phyloP scores from a whole-genome alignment of 2,329 filamentous ascomycete genomes.

The Stagonosporopsis tanaceti region DNA sequence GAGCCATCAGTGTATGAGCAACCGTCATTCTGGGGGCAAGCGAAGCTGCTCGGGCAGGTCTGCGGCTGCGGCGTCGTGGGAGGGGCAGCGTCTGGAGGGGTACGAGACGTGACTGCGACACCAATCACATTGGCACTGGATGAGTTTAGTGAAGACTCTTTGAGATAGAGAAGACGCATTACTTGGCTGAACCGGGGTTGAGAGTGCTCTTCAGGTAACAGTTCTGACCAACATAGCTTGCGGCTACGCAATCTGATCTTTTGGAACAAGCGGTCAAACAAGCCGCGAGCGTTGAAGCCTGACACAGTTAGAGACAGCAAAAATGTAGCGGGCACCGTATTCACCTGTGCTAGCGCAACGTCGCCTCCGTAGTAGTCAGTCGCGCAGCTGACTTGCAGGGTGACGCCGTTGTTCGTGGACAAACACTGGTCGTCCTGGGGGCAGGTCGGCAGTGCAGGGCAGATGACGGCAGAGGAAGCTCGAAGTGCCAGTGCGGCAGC shows the following conservation, averaged over 20 bases:
- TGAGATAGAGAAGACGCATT: background rate
- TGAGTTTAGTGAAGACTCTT: background rate
- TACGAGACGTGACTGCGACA: background rate
- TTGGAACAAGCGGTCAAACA: constrained; percentile 1
- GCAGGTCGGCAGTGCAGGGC: background rate
- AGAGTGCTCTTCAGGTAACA: constrained; percentile 5
- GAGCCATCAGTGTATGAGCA: background rate
- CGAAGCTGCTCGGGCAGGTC: constrained; percentile 4
- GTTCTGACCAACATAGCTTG: constrained; percentile 7
- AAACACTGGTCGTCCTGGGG: constrained; percentile 1
- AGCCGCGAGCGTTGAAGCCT: background rate
- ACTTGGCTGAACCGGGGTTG: background rate
- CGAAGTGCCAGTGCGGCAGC: background rate
- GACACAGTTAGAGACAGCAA: background rate
- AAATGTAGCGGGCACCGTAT: too few relatives aligned
- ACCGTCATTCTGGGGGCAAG: constrained; percentile 3
- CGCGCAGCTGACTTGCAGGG: constrained; percentile 1
- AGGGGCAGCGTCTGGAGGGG: background rate
- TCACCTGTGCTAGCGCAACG: background rate
- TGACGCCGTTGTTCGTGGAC: background rate
- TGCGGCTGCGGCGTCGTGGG: background rate
- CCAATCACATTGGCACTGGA: background rate
- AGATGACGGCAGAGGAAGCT: background rate
- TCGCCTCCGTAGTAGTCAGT: constrained; percentile 8
- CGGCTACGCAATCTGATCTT: background rate